Percentiles rank a stretch among this genome's conserved stretches.
These are phyloP conservation scores for Globisporangium nagaii DNA, from an alignment of 352 stramenopile species.

Conservation along the genomic window DNA sequence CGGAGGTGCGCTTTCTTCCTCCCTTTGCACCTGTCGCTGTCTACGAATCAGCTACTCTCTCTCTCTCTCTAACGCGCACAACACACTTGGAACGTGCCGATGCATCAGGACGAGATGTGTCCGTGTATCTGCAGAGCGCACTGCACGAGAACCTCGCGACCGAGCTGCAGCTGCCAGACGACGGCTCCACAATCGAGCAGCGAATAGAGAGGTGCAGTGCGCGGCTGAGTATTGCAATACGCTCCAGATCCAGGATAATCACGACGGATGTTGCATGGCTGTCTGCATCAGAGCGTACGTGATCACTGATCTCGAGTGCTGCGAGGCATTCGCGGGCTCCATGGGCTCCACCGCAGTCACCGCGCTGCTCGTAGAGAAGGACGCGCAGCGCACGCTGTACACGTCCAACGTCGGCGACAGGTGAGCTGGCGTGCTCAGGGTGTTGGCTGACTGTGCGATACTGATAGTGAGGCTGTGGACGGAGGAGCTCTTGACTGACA, in stretches of 20 bases:
- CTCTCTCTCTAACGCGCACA: background rate
- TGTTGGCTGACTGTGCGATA: too few species aligned
- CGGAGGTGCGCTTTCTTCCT: slow-evolving; percentile 30
- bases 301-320: slow-evolving; percentile 78
- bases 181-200: slow-evolving; percentile 45
- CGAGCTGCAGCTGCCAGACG: slow-evolving; percentile 32
- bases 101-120: slow-evolving; percentile 50
- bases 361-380: slow-evolving; percentile 42
- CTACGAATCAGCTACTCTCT: too few species aligned
- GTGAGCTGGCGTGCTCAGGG: slow-evolving; percentile 16
- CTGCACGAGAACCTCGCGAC: slow-evolving; percentile 59
- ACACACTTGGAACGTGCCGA: background rate
- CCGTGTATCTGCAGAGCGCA: slow-evolving; percentile 53
- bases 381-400: slow-evolving; percentile 36
- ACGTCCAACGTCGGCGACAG: slow-evolving; percentile 74
- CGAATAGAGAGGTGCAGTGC: slow-evolving; percentile 43
- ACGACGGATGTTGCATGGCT: background rate
- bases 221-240: background rate
- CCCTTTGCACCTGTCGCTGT: too few species aligned
- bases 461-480: too few species aligned
- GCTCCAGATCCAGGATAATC: background rate
- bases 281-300: slow-evolving; percentile 48
- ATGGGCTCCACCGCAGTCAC: slow-evolving; percentile 61
- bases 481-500: too few species aligned
- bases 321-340: slow-evolving; percentile 33